Percentiles rank a stretch among this genome's conserved stretches.
phyloP scores from a whole-genome alignment of 495 filamentous ascomycete species.

The Daldinia concentrica region DNA sequence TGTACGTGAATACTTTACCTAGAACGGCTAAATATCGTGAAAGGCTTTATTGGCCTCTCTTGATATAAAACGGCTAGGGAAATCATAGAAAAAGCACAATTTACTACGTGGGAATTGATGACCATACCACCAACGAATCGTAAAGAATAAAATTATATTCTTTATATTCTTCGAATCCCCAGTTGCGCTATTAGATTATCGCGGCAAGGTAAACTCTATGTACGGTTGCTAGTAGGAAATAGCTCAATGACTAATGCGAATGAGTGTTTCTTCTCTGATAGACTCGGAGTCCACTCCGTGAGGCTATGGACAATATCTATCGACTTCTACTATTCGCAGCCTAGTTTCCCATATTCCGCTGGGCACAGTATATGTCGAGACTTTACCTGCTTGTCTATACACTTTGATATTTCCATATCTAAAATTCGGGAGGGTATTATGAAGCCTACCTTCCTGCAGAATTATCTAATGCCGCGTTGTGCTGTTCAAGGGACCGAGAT shows the following conservation, averaged over 20 bases:
- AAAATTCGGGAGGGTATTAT: neutral
- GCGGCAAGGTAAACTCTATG: neutral
- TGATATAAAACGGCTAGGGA: neutral
- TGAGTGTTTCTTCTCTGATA: neutral
- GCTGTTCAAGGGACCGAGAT: neutral
- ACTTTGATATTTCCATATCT: neutral
- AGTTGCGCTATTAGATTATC: neutral
- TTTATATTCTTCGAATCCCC: neutral
- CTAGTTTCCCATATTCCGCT: neutral
- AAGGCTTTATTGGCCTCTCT: neutral
- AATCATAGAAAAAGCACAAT: neutral
- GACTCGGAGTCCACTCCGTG: neutral
- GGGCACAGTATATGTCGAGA: neutral
- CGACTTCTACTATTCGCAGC: neutral
- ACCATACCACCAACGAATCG: neutral
- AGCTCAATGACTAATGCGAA: neutral
- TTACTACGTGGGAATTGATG: neutral
- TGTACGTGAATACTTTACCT: too few relatives aligned
- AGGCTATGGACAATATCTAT: neutral
- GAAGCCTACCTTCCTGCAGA: neutral
- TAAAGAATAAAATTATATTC: neutral
- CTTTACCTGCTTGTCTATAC: neutral
- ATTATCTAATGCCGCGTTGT: neutral
- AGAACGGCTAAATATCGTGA: too few relatives aligned
- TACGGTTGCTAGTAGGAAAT: neutral